Base-by-base conservation (phyloP, 1,284 basidiomycete species). In the Takashimella tepidaria region DNA sequence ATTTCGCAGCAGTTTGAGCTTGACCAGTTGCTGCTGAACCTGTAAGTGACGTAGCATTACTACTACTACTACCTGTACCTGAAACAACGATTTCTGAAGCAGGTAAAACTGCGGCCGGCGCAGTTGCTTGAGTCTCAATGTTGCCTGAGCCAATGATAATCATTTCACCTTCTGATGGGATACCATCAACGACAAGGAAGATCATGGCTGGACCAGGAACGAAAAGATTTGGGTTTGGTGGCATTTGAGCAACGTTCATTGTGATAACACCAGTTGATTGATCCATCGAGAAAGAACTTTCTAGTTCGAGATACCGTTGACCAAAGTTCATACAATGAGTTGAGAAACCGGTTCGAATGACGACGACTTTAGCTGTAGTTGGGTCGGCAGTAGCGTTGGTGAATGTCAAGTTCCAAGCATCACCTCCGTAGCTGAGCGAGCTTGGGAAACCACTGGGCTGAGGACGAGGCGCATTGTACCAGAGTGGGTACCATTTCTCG, bases 261-360 rank as follows among this genome's bases (percentile, higher is more conserved):
- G 80, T 82, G 13, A 86, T 85, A n/a, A 82, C 82, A 11, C 88
- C 88, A 12, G 63, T 63, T 63, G 89, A 83, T 25, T 73, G 74
- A 69, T 88, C 83, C 60, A 89, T 86, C 1, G 85, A 87, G 78
- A 85, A 95, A 84, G 77, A 83, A 83, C 75, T 91, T 20, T 59
- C 87, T 50, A 92, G 91, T 61, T 77, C 90, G 58, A 92, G 66
- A 58, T 75, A 76, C 50, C 74, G 62, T 59, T 76, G 75, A 45
- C 75, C 75, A 55, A 68, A 58, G 59, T 62, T 92, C 85, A 96
- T 89, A 31, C 85, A 89, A 73, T 97, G 93, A 0, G 92, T 97
- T 4, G 89, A 89, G 81, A 93, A 98, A 11, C 95, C 95, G 21
- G 86, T 82, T 55, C 95, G 88, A 52, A 89, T 79, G 60, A 98